Base-by-base conservation (phyloP, 768 basidiomycete genomes). In the Termitomyces sp. region DNA sequence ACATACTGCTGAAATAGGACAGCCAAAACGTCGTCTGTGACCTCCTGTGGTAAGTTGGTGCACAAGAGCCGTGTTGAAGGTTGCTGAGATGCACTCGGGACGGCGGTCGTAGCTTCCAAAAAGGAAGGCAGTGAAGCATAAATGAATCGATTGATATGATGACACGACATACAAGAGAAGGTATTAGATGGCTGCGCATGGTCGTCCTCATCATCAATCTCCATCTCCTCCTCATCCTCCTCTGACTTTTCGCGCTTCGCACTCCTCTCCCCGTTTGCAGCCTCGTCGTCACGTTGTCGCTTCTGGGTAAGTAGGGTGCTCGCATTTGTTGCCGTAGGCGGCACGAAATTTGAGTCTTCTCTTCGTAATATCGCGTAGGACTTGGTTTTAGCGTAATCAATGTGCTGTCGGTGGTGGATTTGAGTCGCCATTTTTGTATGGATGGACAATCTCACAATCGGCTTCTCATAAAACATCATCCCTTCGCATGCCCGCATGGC, bases 401-500 rank as follows among this genome's bases (percentile, higher is more conserved):
- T 95, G 67, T 82, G 91, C 95, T 98, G 71, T 50, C 57, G 59
- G 40, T 13, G 9, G 20, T 48, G 27, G 32, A n/a, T 47, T 27
- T 27, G 57, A 20, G 47, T 59, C 20, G 57, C 47, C 30, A 49
- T 37, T 55, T 51, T 44, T 53, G 42, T 33, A 57, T 60, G 16
- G 36, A 26, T 57, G 42, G 24, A 44, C 36, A 36, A n/a, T 78
- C 88, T 76, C 72, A 95, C 94, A 75, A 96, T 81, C 27, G 91
- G 90, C 68, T 93, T 95, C 68, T 93, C 90, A 69, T 96, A 97
- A 73, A 96, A 96, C 27, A 85, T 62, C 84, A 96, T 91, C 55
- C 96, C 96, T 67, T 93, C 90, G 69, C 95, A 89, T 46, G 89
- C 93, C 49, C 96, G 83, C 85, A 98, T 82, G 36, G 96, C 96